These are phyloP conservation scores for Penicillium verrucosum DNA, from an alignment of 2,329 filamentous ascomycete genomes.

Conservation along the genomic window DNA sequence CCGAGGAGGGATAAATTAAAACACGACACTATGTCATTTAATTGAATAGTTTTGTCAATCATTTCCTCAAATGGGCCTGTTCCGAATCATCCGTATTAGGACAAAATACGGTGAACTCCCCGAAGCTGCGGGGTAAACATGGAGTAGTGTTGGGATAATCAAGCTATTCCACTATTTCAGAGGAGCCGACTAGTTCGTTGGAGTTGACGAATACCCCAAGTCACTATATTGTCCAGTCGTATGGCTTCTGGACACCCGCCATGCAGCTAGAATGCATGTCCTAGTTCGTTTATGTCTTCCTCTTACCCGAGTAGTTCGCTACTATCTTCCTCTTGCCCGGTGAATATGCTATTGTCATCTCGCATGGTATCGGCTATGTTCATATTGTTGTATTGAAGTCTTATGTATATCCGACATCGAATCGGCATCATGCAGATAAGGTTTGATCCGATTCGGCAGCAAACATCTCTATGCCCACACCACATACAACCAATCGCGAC, in stretches of 20 bases:
- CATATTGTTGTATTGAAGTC: neutral
- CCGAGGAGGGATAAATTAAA: neutral
- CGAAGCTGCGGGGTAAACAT: slow-evolving; percentile 1
- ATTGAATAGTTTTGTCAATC: neutral
- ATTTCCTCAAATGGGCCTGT: neutral
- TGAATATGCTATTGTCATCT: neutral
- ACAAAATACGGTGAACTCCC: neutral
- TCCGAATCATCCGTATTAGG: neutral
- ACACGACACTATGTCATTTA: neutral
- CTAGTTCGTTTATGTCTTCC: neutral
- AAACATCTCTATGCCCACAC: slow-evolving; percentile 51
- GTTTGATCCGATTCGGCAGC: slow-evolving; percentile 11
- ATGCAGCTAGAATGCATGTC: neutral
- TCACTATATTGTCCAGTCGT: neutral
- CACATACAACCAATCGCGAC: slow-evolving; percentile 42
- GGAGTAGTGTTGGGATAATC: neutral
- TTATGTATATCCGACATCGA: slow-evolving; percentile 15
- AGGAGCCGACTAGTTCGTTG: neutral
- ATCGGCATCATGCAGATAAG: slow-evolving; percentile 11
- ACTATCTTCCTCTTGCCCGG: neutral
- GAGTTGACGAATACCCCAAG: neutral
- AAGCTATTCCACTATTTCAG: neutral
- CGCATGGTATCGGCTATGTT: neutral
- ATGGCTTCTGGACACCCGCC: neutral
- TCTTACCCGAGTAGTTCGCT: neutral